phyloP scores from a whole-genome alignment of 176 grass and related monocot genomes.

The Typha latifolia region DNA sequence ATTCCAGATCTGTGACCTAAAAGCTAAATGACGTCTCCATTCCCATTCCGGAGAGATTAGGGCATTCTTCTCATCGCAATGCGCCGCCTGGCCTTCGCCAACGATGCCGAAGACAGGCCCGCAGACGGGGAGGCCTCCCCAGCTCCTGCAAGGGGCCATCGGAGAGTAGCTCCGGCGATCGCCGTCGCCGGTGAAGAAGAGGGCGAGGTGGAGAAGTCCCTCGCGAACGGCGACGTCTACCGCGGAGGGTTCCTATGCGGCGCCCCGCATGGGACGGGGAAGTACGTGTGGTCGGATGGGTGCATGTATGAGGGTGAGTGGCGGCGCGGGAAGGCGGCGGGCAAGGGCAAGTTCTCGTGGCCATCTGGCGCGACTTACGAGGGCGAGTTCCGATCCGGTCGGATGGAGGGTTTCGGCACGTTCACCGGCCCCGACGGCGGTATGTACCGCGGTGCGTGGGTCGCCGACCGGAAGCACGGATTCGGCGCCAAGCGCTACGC shows the following conservation, averaged over 20 bases:
- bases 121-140: slow-evolving; percentile 18
- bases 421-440: slow-evolving; percentile 66
- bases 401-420: slow-evolving; percentile 74
- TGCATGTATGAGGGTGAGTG: slow-evolving; percentile 94
- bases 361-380: slow-evolving; percentile 87
- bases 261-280: slow-evolving; percentile 68
- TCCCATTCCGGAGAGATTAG: not conserved
- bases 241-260: slow-evolving; percentile 39
- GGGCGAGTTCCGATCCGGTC: slow-evolving; percentile 67
- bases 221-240: slow-evolving; percentile 78
- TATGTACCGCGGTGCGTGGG: slow-evolving; percentile 72
- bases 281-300: slow-evolving; percentile 82
- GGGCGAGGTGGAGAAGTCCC: slow-evolving; percentile 57
- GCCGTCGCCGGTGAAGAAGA: slow-evolving; percentile 4
- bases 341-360: slow-evolving; percentile 88
- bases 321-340: slow-evolving; percentile 65
- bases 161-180: slow-evolving; percentile 57
- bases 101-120: not conserved
- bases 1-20: not conserved
- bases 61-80: not conserved
- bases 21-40: not conserved
- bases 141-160: slow-evolving; percentile 23
- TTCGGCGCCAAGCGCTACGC: slow-evolving; percentile 67
- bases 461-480: slow-evolving; percentile 63
- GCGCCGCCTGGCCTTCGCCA: not conserved